phyloP scores from a whole-genome alignment of 2,329 filamentous ascomycete genomes.

The Epichloe glyceriae region DNA sequence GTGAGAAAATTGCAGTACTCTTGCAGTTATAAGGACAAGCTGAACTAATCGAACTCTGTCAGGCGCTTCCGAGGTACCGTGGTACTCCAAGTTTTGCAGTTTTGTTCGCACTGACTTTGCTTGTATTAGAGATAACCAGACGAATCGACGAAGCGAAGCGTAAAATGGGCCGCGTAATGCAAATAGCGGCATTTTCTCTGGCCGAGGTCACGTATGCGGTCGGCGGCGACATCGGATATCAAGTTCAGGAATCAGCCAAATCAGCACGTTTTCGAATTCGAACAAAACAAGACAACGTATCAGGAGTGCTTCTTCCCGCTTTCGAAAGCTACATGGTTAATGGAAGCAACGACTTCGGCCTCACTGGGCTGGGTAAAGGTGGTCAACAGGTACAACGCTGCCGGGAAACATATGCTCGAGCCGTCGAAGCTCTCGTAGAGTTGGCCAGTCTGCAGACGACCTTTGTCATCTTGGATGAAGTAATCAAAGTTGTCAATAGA shows the following conservation, averaged over 20 bases:
- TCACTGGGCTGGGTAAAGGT: slow-evolving; percentile 92
- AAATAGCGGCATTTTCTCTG: slow-evolving; percentile 93
- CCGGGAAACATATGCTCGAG: slow-evolving; percentile 87
- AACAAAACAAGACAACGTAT: slow-evolving; percentile 97
- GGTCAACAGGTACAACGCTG: slow-evolving; percentile 94
- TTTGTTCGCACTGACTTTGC: slow-evolving; percentile 3
- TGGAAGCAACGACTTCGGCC: slow-evolving; percentile 85
- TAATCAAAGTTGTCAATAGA: slow-evolving; percentile 97
- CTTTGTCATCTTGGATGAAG: slow-evolving; percentile 94
- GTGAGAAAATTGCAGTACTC: slow-evolving; percentile 33
- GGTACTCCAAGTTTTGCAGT: slow-evolving; percentile 1
- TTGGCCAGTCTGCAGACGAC: slow-evolving; percentile 91
- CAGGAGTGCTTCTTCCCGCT: slow-evolving; percentile 82
- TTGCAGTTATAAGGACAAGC: neutral
- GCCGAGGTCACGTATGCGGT: slow-evolving; percentile 97
- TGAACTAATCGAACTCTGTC: neutral
- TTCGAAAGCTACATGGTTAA: slow-evolving; percentile 88
- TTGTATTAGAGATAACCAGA: slow-evolving; percentile 66
- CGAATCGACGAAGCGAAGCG: slow-evolving; percentile 98
- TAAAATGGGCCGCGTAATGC: slow-evolving; percentile 99
- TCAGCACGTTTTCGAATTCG: slow-evolving; percentile 84
- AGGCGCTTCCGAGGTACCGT: slow-evolving; percentile 6
- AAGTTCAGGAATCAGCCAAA: slow-evolving; percentile 92
- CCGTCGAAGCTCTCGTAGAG: slow-evolving; percentile 91
- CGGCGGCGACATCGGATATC: slow-evolving; percentile 88